These are phyloP conservation scores for Hygrophoropsis aurantiaca DNA, from an alignment of 768 basidiomycete genomes.

Conservation along the genomic window DNA sequence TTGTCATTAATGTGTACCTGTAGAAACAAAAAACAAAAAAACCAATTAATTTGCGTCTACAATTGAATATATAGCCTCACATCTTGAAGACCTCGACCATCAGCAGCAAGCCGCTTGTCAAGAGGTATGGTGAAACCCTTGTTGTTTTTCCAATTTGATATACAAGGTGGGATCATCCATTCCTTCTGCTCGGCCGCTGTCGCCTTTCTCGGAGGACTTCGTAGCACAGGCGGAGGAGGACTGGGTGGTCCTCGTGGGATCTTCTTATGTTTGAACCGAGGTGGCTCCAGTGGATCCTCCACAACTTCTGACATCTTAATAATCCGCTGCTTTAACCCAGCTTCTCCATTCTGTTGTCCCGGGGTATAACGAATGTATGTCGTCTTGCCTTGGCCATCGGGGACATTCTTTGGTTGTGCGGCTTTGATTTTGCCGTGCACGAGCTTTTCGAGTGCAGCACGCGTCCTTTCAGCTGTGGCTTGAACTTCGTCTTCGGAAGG, in stretches of 20 bases:
- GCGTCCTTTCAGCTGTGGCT: slow-evolving; percentile 87
- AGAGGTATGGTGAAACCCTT: slow-evolving; percentile 99
- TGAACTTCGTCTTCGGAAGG: slow-evolving; percentile 93
- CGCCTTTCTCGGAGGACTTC: slow-evolving; percentile 94
- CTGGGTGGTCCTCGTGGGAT: slow-evolving; percentile 96
- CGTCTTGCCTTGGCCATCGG: slow-evolving; percentile 79
- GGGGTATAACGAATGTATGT: slow-evolving; percentile 96
- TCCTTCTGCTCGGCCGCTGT: slow-evolving; percentile 98
- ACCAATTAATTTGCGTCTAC: neutral
- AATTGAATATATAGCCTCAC: slow-evolving; percentile 46
- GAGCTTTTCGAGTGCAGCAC: slow-evolving; percentile 88
- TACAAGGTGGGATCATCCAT: slow-evolving; percentile 99
- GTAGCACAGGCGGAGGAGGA: slow-evolving; percentile 92
- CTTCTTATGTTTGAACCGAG: slow-evolving; percentile 98
- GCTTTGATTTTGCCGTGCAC: slow-evolving; percentile 97
- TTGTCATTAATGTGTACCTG: slow-evolving; percentile 98
- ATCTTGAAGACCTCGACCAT: slow-evolving; percentile 97
- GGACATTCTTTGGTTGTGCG: slow-evolving; percentile 94
- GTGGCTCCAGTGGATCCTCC: slow-evolving; percentile 96
- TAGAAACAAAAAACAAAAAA: neutral
- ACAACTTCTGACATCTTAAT: slow-evolving; percentile 99
- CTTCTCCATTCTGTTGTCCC: slow-evolving; percentile 75
- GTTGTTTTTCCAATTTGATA: slow-evolving; percentile 99
- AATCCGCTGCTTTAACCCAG: slow-evolving; percentile 82
- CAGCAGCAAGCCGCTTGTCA: slow-evolving; percentile 96